These are phyloP conservation scores for Podaxis sp. DNA, from an alignment of 768 basidiomycete genomes.

Conservation along the genomic window DNA sequence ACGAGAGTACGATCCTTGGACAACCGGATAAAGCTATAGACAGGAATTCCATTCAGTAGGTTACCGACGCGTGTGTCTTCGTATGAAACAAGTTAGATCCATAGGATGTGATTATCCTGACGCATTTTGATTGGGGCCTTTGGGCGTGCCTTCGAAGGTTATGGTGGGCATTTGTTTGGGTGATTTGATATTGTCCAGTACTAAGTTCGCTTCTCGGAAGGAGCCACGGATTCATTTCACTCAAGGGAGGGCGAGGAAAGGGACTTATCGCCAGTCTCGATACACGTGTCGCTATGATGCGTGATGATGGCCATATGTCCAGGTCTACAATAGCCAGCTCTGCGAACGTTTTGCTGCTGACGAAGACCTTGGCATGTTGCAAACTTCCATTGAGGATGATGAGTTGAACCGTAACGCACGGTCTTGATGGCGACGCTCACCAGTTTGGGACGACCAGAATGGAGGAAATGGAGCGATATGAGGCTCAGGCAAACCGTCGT, in stretches of 20 bases:
- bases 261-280: neutral
- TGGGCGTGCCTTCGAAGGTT: neutral
- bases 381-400: neutral
- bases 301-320: neutral
- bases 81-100: constrained; percentile 6
- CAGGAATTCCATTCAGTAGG: neutral
- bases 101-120: neutral
- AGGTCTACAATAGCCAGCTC: too few relatives aligned
- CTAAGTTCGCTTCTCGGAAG: too few relatives aligned
- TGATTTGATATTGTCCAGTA: too few relatives aligned
- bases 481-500: too few relatives aligned
- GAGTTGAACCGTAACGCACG: too few relatives aligned
- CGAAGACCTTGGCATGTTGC: neutral
- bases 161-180: too few relatives aligned
- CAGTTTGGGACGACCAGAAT: too few relatives aligned
- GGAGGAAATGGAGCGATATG: too few relatives aligned
- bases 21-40: neutral
- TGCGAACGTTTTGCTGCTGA: neutral
- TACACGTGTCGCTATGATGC: neutral
- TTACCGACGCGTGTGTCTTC: neutral
- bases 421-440: too few relatives aligned
- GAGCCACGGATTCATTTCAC: too few relatives aligned
- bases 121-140: neutral
- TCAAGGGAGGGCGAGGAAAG: too few relatives aligned
- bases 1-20: neutral